Conservation (phyloP, 805 yeast species). For the Metschnikowia lochheadii region DNA sequence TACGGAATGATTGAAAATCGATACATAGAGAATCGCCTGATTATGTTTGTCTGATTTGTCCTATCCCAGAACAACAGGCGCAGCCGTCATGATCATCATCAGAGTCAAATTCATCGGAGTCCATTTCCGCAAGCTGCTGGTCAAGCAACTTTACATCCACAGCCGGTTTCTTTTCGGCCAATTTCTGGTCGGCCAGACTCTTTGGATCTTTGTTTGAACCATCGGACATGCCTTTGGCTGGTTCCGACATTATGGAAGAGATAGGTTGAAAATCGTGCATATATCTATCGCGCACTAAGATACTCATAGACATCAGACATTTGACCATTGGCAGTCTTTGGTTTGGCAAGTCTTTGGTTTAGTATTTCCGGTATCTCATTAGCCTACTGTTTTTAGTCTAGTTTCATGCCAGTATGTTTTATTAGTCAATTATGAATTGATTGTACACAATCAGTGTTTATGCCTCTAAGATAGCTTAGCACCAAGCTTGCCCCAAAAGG, state of each 20-base stretch:
- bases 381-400: no score
- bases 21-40: no score
- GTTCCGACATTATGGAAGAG: slow-evolving; percentile 4
- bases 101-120: slow-evolving; percentile 17
- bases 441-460: not conserved
- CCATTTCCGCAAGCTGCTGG: slow-evolving; percentile 18
- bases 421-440: no score
- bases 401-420: no score
- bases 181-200: no score
- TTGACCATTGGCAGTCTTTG: no score
- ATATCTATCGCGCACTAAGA: not conserved
- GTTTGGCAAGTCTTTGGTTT: no score
- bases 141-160: slow-evolving; percentile 18
- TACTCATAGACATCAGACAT: no score
- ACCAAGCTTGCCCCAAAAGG: slow-evolving; percentile 56
- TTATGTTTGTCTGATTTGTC: slow-evolving; percentile 9
- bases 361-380: no score
- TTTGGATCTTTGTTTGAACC: not conserved
- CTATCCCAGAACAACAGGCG: slow-evolving; percentile 18
- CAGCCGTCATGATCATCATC: slow-evolving; percentile 17
- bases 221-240: not conserved
- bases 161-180: not conserved
- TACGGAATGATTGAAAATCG: no score
- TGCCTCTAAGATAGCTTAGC: slow-evolving; percentile 17
- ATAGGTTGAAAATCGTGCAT: not conserved